A percentile compares a stretch with the other conserved stretches of the same genome.
Evolutionary conservation across 176 grass and related monocot genomes (phyloP).

Genomic region (Puccinellia tenuiflora): DNA sequence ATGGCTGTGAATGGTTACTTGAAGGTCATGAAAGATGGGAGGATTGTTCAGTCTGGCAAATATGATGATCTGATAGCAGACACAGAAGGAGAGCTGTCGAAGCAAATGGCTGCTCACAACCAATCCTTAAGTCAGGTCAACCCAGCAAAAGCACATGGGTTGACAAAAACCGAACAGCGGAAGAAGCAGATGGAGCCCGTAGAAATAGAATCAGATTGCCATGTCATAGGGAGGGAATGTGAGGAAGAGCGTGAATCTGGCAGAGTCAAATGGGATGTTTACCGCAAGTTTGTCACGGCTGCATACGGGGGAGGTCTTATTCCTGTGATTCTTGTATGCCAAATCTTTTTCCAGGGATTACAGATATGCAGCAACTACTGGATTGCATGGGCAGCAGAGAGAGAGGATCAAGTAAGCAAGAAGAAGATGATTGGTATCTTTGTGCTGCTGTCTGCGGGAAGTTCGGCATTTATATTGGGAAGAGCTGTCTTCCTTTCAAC

Average conservation of each 20-base stretch:
- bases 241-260: constrained; percentile 84
- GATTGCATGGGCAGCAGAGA: constrained; percentile 82
- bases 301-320: constrained; percentile 61
- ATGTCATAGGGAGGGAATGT: constrained; percentile 30
- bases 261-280: constrained; percentile 75
- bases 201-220: constrained; percentile 40
- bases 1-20: constrained; percentile 7
- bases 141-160: constrained; percentile 35
- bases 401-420: constrained; percentile 52
- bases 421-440: constrained; percentile 67
- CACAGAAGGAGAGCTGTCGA: constrained; percentile 46
- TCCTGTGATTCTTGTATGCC: constrained; percentile 61
- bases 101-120: constrained; percentile 66
- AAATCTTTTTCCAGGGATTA: constrained; percentile 69
- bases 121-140: constrained; percentile 62
- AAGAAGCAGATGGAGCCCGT: constrained; percentile 34
- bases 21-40: constrained; percentile 81
- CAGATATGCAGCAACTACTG: constrained; percentile 95
- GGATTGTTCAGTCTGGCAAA: constrained; percentile 76
- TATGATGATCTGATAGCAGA: constrained; percentile 71
- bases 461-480: constrained; percentile 71
- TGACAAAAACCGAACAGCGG: constrained; percentile 27
- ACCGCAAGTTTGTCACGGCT: constrained; percentile 69
- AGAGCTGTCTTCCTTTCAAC: constrained; percentile 71
- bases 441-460: constrained; percentile 58